These are phyloP conservation scores for Kurtzmaniella cleridarum DNA, from an alignment of 805 yeast species.

Conservation along the genomic window DNA sequence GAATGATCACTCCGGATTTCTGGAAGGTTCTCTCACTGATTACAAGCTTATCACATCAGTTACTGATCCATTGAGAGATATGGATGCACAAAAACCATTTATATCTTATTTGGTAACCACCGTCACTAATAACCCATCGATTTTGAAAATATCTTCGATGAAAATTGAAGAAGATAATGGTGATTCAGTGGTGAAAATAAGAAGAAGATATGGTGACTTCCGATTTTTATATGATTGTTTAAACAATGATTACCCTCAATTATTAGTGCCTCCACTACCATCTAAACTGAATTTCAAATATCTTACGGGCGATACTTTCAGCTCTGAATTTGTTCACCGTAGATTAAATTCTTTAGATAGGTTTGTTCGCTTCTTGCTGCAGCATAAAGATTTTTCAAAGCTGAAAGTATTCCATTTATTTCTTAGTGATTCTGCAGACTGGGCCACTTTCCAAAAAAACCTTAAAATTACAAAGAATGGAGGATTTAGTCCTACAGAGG, in stretches of 20 bases:
- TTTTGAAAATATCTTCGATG: slow-evolving; percentile 27
- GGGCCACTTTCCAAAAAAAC: slow-evolving; percentile 63
- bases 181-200: slow-evolving; percentile 39
- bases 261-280: slow-evolving; percentile 89
- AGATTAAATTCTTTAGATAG: slow-evolving; percentile 76
- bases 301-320: slow-evolving; percentile 88
- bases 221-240: slow-evolving; percentile 71
- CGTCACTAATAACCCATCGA: slow-evolving; percentile 55
- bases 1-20: neutral
- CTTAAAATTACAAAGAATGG: slow-evolving; percentile 32
- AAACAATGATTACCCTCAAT: slow-evolving; percentile 73
- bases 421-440: slow-evolving; percentile 62
- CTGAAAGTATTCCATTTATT: slow-evolving; percentile 69
- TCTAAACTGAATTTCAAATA: slow-evolving; percentile 89
- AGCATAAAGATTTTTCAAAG: slow-evolving; percentile 66
- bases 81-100: slow-evolving; percentile 65
- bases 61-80: slow-evolving; percentile 59
- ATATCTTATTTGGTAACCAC: slow-evolving; percentile 69
- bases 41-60: slow-evolving; percentile 31
- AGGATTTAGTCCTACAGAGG: slow-evolving; percentile 11
- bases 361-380: slow-evolving; percentile 65
- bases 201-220: slow-evolving; percentile 87
- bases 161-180: slow-evolving; percentile 14
- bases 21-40: neutral
- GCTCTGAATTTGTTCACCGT: slow-evolving; percentile 75